Evolutionary conservation across 75 land plant species (phyloP), one percentile per base, ranked within the genome.

Genomic region (Adiantum capillusveneris): DNA sequence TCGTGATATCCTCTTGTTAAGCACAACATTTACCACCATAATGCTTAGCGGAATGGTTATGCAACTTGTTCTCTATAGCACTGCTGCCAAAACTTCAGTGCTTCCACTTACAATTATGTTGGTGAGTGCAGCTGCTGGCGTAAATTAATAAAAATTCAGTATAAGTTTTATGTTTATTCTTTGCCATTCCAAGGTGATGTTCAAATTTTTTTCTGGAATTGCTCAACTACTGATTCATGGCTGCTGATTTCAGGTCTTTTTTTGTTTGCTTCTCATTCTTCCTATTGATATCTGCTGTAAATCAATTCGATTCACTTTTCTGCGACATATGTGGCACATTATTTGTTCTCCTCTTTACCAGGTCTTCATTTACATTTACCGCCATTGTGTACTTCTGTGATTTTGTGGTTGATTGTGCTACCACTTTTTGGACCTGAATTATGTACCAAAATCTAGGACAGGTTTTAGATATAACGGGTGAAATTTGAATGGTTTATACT

Each of bases 21-120:
- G 79, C 43, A 63, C 79, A 13, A 61, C 66, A 25, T 18, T 74
- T 6, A 73, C 70, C 1, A 73, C 71, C 39, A 24, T 77, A 45
- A 31, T 67, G 21, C 44, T 73, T 11, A 42, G 30, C 16, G 58
- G 65, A n/a, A 74, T 73, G 65, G 29, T 77, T 25, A 27, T 41
- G n/a, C 76, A 76, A 26, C 69, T 76, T 31, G 25, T 65, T 0
- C 31, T 63, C 16, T 45, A 67, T 54, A 54, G 48, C 22, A 25
- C 41, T 30, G 48, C 27, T 17, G 18, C 31, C 22, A 17, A 25
- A 3, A 26, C 28, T 12, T 26, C 55, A 9, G 12, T 28, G 21
- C 27, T 65, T 63, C 74, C 77, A 16, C 26, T 64, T 27, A 44
- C 44, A 0, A 64, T 72, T 42, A 21, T 53, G 25, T 21, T 75